Evolutionary conservation across 2,329 filamentous ascomycete genomes (phyloP), one percentile per base, ranked within the genome.

Genomic region (Aspergillus neotritici): DNA sequence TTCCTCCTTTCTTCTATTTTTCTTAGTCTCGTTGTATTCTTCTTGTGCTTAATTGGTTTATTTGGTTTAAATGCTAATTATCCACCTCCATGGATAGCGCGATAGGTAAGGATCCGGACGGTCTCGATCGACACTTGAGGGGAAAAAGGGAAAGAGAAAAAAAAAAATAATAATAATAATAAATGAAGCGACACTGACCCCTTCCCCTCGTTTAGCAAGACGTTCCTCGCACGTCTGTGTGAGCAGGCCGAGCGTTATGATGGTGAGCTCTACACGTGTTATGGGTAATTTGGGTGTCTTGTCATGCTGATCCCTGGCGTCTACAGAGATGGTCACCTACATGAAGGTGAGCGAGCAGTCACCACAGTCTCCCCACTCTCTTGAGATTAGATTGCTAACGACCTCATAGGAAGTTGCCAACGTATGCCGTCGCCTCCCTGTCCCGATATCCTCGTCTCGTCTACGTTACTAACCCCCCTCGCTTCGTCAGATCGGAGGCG

Each of bases 191-290:
- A 35, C 46, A 62, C 65, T 75, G 58, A 75, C 64, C 44, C 34
- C 52, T 52, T 46, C 34, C 42, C 41, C 44, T 38, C 51, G 48
- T 54, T 69, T 71, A 95, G 89, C 86, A 97, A 97, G 85, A 97
- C 93, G 70, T 97, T 97, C 82, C 88, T 97, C 73, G 93, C 93
- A 74, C 85, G 93, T 78, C 89, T 98, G 71, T 97, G 93, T 81
- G 93, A 97, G 87, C 93, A 98, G 84, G 93, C 93, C 71, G 93
- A 97, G 82, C 91, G 91, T 70, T 98, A 98, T 77, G 91, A 98
- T 91, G 93, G 79, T 82, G 70, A 72, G 79, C 45, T 44, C 14
- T 17, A 40, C 15, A 34, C 25, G 30, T 17, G 3, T 37, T n/a
- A 16, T 15, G 28, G 14, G 31, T 35, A 29, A 13, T 41, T 31